Evolutionary conservation across 352 stramenopile genomes (phyloP).

Genomic region (Blastocystis sp.): DNA sequence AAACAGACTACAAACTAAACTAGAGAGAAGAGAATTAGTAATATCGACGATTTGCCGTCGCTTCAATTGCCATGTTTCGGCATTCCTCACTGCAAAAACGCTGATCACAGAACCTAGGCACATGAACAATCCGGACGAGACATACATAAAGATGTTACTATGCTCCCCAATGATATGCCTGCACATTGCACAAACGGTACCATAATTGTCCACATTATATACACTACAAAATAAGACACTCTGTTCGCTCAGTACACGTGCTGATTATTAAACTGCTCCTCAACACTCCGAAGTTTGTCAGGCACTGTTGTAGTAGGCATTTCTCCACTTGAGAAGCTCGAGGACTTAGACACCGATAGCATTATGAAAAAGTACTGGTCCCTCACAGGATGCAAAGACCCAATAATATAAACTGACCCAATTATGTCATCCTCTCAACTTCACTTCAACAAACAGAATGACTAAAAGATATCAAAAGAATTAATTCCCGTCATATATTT

Average conservation of each 20-base stretch:
- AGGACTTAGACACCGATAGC: too few species aligned
- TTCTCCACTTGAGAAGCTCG: too few species aligned
- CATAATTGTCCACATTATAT: neutral
- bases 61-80: neutral
- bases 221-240: neutral
- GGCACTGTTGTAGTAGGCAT: too few species aligned
- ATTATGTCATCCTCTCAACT: too few species aligned
- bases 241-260: too few species aligned
- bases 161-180: neutral
- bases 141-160: neutral
- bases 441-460: conserved; percentile 1
- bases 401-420: too few species aligned
- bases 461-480: conserved; percentile 36
- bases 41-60: neutral
- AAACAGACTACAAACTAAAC: neutral
- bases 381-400: too few species aligned
- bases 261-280: too few species aligned
- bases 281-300: too few species aligned
- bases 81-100: neutral
- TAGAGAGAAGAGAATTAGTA: neutral
- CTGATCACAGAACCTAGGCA: neutral
- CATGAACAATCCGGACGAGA: neutral
- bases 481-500: conserved; percentile 61
- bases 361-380: too few species aligned
- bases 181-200: neutral